A percentile compares a stretch with the other conserved stretches of the same genome.
Evolutionary conservation across 2,329 filamentous ascomycete species (phyloP).

Genomic region (Penicillium sp.): DNA sequence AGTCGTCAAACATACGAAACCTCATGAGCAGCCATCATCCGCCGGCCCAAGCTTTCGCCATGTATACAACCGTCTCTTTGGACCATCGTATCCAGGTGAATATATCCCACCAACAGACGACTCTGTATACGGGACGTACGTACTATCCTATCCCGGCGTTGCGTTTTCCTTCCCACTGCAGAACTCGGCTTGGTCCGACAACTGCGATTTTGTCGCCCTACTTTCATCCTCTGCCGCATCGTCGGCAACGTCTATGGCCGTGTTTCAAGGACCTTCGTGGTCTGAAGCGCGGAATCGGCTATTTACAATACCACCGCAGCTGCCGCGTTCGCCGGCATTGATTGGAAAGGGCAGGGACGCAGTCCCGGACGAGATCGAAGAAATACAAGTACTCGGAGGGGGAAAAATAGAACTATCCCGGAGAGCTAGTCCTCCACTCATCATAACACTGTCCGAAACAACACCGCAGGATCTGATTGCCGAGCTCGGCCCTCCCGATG

Average conservation of each 20-base stretch:
- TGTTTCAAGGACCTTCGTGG: conserved; percentile 91
- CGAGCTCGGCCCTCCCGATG: conserved; percentile 87
- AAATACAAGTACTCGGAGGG: conserved; percentile 71
- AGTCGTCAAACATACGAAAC: conserved; percentile 58
- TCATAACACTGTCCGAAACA: conserved; percentile 76
- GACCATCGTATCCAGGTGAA: conserved; percentile 90
- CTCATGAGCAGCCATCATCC: conserved; percentile 30
- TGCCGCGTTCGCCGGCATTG: conserved; percentile 67
- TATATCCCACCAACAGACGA: conserved; percentile 65
- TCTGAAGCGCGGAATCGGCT: conserved; percentile 71
- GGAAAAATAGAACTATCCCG: conserved; percentile 75
- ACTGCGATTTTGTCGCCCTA: conserved; percentile 77
- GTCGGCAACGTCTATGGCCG: conserved; percentile 78
- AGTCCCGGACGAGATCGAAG: conserved; percentile 83
- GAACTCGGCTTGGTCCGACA: conserved; percentile 67
- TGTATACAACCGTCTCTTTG: conserved; percentile 89
- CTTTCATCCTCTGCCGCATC: conserved; percentile 74
- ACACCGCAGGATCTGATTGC: conserved; percentile 88
- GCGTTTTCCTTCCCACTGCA: conserved; percentile 86
- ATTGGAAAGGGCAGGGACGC: conserved; percentile 69
- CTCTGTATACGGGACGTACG: conserved; percentile 67
- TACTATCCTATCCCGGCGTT: conserved; percentile 90
- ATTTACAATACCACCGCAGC: conserved; percentile 70
- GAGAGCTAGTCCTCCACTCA: conserved; percentile 62
- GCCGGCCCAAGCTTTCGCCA: conserved; percentile 76